Base-by-base conservation (phyloP, 768 basidiomycete species). In the Leucogyrophana mollusca region DNA sequence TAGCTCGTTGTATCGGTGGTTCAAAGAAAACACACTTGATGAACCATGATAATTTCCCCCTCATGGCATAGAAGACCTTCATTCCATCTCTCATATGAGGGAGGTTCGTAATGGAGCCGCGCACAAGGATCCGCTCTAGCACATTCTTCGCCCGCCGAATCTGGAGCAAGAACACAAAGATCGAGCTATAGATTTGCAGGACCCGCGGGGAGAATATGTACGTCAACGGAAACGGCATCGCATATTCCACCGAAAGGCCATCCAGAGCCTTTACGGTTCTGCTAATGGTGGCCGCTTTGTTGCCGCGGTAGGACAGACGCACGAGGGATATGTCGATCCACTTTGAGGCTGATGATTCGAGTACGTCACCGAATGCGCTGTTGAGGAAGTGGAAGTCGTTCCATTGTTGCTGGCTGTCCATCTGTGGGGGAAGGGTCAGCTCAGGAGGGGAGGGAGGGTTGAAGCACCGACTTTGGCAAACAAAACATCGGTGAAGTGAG, bases 331-430 rank as follows among this genome's bases (percentile, higher is more conserved):
- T 56, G 33, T 87, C 79, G 38, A 90, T 76, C 82, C 83, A 85
- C 36, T 68, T 66, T 38, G 70, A 67, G 4, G 67, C 55, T 45
- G 71, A 73, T 14, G 78, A 71, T 51, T 79, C 74, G 30, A 83
- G 71, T 22, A 85, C 74, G 40, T 90, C 86, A 16, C 72, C 70
- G 59, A 93, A 90, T 9, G 84, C 80, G 22, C 79, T 83, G 56
- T 92, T 92, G 45, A 92, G 61, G 64, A 87, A 88, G 66, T 93
- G 90, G 59, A 89, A 90, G 58, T 92, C 90, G 37, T 66, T 74
- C 90, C 90, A 93, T 27, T 68, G 57, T 56, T 85, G 80, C 38
- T 76, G 71, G n/a, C 69, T 69, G 52, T 92, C 87, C 79, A 91
- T 90, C 88, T 91, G 44, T 35, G 35, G 14, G 40, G 14, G 14